Evolutionary conservation across 2,329 filamentous ascomycete genomes (phyloP).

Genomic region (Aspergillus vadensis): DNA sequence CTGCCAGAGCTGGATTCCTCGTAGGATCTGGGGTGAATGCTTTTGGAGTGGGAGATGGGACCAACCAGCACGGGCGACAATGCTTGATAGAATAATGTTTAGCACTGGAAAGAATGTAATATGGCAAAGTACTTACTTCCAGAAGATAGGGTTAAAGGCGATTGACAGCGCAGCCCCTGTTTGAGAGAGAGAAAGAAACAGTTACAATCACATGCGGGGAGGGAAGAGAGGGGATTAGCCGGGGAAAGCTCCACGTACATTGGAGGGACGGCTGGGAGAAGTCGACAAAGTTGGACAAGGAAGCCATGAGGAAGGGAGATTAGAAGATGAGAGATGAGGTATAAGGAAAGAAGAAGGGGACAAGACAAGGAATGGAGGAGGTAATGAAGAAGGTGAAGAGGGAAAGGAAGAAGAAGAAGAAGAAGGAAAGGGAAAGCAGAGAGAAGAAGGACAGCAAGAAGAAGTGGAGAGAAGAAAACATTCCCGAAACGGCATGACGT

Average conservation of each 20-base stretch:
- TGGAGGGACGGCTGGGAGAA: slow-evolving; percentile 67
- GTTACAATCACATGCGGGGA: slow-evolving; percentile 34
- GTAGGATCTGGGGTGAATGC: too few relatives aligned
- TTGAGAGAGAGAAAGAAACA: not conserved
- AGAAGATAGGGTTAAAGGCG: slow-evolving; percentile 96
- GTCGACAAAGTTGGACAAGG: slow-evolving; percentile 55
- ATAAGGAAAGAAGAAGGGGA: slow-evolving; percentile 13
- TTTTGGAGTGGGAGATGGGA: slow-evolving; percentile 21
- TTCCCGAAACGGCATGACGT: slow-evolving; percentile 18
- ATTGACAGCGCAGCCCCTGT: slow-evolving; percentile 80
- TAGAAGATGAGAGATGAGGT: not conserved
- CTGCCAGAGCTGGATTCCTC: too few relatives aligned
- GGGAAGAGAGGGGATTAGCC: not conserved
- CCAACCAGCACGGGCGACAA: slow-evolving; percentile 77
- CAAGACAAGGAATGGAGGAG: slow-evolving; percentile 11
- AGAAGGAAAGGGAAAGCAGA: slow-evolving; percentile 7
- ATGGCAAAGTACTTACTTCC: slow-evolving; percentile 73
- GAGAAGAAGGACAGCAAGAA: not conserved
- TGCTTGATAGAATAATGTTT: slow-evolving; percentile 53
- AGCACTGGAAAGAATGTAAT: slow-evolving; percentile 9
- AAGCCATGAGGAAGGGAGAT: slow-evolving; percentile 32
- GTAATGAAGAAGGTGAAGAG: slow-evolving; percentile 2
- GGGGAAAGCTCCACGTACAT: slow-evolving; percentile 51
- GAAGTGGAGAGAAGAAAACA: slow-evolving; percentile 10
- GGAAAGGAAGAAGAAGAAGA: slow-evolving; percentile 12